Conservation (phyloP, 2,329 filamentous ascomycete species). For the Aspergillus carbonarius region DNA sequence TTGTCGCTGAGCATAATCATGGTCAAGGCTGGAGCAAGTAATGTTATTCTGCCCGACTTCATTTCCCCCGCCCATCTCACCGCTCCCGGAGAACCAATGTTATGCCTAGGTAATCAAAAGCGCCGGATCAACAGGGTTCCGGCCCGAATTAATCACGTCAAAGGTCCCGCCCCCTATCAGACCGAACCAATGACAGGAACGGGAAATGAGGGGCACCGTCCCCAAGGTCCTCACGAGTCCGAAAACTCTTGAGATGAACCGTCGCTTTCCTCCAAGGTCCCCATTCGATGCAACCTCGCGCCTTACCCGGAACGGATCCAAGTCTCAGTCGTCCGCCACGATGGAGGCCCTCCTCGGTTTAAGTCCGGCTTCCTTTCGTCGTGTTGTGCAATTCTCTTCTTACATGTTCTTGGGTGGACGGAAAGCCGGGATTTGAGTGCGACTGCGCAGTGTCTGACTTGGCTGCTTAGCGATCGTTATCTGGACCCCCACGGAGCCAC, state of each 20-base stretch:
- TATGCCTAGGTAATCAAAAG: not conserved
- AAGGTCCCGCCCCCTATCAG: not conserved
- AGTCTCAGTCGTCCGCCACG: conserved; percentile 9
- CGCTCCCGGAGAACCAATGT: not conserved
- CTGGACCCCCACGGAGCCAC: conserved; percentile 10
- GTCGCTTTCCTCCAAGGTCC: conserved; percentile 32
- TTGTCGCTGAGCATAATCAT: no score
- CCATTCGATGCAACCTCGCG: conserved; percentile 21
- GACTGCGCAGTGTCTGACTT: not conserved
- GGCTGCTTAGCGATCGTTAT: not conserved
- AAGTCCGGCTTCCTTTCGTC: not conserved
- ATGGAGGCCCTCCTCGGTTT: conserved; percentile 11
- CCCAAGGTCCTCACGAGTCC: conserved; percentile 35
- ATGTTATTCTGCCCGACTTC: not conserved
- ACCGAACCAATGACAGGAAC: not conserved
- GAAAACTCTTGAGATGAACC: conserved; percentile 25
- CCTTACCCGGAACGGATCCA: conserved; percentile 6
- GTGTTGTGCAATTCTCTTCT: conserved; percentile 9
- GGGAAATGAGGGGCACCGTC: conserved; percentile 18
- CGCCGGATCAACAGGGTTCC: not conserved
- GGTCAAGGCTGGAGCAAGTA: no score
- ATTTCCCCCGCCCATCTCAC: not conserved
- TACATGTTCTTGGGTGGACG: not conserved
- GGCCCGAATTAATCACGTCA: not conserved
- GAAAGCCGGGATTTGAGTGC: not conserved